Conservation (phyloP, 495 filamentous ascomycete genomes). For the Terfezia boudieri region DNA sequence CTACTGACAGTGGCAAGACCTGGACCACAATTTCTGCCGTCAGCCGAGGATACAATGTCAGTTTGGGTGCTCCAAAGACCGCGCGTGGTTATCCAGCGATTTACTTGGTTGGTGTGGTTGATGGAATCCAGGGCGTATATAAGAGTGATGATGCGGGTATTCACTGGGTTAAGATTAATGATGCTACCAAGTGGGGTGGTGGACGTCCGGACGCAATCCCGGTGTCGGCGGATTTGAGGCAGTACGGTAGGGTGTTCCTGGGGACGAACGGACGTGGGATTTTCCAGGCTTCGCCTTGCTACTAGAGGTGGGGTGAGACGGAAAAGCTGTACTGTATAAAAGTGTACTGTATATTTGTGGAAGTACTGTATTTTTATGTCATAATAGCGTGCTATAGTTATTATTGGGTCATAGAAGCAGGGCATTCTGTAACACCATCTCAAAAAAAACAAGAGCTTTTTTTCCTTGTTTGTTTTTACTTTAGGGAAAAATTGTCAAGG, state of each 20-base stretch:
- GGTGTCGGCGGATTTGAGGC: constrained; percentile 28
- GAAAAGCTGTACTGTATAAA: no score
- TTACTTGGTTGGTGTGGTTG: constrained; percentile 29
- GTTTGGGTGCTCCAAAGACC: constrained; percentile 21
- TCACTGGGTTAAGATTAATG: constrained; percentile 30
- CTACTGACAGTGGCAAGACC: constrained; percentile 26
- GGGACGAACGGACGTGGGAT: constrained; percentile 38
- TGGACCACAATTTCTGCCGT: constrained; percentile 23
- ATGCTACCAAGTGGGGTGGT: constrained; percentile 29
- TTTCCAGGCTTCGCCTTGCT: constrained; percentile 10
- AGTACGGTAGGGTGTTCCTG: constrained; percentile 31
- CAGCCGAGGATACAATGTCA: constrained; percentile 25
- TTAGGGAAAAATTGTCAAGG: no score
- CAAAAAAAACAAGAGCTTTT: no score
- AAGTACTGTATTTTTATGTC: no score
- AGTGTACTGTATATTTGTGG: no score
- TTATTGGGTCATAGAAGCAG: no score
- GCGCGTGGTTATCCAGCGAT: constrained; percentile 22
- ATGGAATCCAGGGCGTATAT: constrained; percentile 26
- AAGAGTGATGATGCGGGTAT: constrained; percentile 27
- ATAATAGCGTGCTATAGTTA: no score
- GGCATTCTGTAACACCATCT: no score
- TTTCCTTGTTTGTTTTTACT: no score
- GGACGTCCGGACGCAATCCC: constrained; percentile 26
- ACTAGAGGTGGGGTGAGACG: no score